Base-by-base conservation (phyloP, 1,139 yeast genomes). In the Barnettozyma hawaiiensis region DNA sequence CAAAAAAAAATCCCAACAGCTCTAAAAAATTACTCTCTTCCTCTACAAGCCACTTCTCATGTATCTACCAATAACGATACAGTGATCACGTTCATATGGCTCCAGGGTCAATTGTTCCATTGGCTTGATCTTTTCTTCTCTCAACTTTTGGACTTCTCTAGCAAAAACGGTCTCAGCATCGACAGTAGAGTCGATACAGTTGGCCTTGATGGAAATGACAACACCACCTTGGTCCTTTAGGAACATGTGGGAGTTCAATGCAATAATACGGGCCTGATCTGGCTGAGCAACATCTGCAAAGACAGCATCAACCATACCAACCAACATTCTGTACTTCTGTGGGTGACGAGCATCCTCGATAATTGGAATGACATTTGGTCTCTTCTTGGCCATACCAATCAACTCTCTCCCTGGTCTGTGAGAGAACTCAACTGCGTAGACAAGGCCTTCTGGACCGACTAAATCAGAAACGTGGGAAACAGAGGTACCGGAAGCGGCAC, bases 261-360 rank as follows among this genome's bases (percentile, higher is more conserved):
- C 98, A 69, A 94, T 90, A 66, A 92, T 94, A 83, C 98, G 95
- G 58, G 98, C 98, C 75, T 92, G 98, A 74, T 92, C 98, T 41
- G 98, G 98, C 76, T 92, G 98, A 56, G 98, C 98, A 67, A 92
- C 98, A 78, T 92, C 98, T 54, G 98, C 98, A 62, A 92, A 92
- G 51, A 92, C 97, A 63, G 81, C 87, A 68, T 94, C 98, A 54
- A 92, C 97, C 98, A 92, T 92, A 61, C 97, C 96, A 52, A 92
- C 76, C 62, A 92, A 79, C 97, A 92, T 92, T 76, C 98, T 84
- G 82, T 92, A 92, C 71, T 94, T 92, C 69, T 92, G 98, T 61
- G 98, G 98, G 73, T 92, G 98, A 77, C 98, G 92, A 57, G 98
- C 98, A 73, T 92, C 98, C 71, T 92, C 98, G 67, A 92, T 90